phyloP scores from a whole-genome alignment of 202 grass and related monocot genomes.

The Zoysia matrella region DNA sequence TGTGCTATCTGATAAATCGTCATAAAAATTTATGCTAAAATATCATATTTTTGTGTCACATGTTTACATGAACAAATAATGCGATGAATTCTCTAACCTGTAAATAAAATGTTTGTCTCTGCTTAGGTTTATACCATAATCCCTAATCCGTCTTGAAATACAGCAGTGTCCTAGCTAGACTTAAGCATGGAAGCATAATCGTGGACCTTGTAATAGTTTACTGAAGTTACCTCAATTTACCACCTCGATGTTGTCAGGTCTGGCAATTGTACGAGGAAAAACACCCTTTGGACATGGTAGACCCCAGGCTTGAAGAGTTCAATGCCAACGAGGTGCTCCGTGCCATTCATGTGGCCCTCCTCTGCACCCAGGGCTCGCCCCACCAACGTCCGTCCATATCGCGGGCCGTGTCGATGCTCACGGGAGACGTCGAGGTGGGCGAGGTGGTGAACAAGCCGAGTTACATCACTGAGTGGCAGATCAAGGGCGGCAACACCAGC shows the following conservation, averaged over 20 bases:
- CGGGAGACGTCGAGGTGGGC: slow-evolving; percentile 51
- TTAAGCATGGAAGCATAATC: not conserved
- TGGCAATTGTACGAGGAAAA: slow-evolving; percentile 72
- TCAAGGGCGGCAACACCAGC: slow-evolving; percentile 52
- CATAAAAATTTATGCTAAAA: no score
- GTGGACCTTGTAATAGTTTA: not conserved
- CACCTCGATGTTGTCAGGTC: slow-evolving; percentile 48
- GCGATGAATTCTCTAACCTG: no score
- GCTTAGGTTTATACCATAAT: no score
- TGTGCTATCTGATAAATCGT: no score
- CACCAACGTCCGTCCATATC: slow-evolving; percentile 80
- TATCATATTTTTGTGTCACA: no score
- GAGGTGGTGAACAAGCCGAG: slow-evolving; percentile 61
- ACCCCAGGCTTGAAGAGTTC: slow-evolving; percentile 46
- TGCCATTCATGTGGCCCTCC: slow-evolving; percentile 62
- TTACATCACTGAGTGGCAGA: slow-evolving; percentile 85
- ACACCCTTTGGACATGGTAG: slow-evolving; percentile 55
- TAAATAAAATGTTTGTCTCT: no score
- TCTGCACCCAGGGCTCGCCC: slow-evolving; percentile 80
- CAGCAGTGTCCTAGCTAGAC: no score
- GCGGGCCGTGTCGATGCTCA: slow-evolving; percentile 70
- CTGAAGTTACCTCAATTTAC: not conserved
- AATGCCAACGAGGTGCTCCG: slow-evolving; percentile 53
- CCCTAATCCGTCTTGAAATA: no score
- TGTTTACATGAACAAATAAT: no score